Conservation (phyloP, 2,329 filamentous ascomycete species). For the Mycosphaerella sp. region DNA sequence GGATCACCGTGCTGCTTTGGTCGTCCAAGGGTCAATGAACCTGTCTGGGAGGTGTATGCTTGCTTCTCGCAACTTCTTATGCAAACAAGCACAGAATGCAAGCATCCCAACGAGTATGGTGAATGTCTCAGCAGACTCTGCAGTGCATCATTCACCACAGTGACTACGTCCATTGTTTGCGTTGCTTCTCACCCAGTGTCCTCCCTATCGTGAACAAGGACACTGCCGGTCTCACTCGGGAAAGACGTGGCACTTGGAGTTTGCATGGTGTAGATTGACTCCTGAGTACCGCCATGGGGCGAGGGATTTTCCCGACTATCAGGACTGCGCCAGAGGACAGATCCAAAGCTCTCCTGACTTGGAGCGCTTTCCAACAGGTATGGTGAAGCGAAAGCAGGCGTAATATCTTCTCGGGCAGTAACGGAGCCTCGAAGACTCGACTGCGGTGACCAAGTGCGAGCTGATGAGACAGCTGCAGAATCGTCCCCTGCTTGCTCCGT, state of each 20-base stretch:
- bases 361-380: slow-evolving; percentile 17
- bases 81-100: neutral
- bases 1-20: neutral
- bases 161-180: neutral
- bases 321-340: slow-evolving; percentile 22
- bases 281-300: neutral
- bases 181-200: slow-evolving; percentile 3
- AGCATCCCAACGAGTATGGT: neutral
- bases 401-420: slow-evolving; percentile 23
- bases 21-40: neutral
- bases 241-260: slow-evolving; percentile 20
- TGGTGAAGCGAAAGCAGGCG: slow-evolving; percentile 21
- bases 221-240: slow-evolving; percentile 27
- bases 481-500: neutral
- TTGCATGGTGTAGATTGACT: slow-evolving; percentile 11
- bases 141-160: neutral
- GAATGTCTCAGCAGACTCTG: neutral
- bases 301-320: slow-evolving; percentile 4
- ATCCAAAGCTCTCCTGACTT: slow-evolving; percentile 26
- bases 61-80: neutral
- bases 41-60: neutral
- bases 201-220: slow-evolving; percentile 19
- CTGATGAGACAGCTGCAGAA: slow-evolving; percentile 12
- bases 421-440: slow-evolving; percentile 27
- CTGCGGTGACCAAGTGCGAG: slow-evolving; percentile 12